Percentiles rank a stretch among this genome's conserved stretches.
These are phyloP conservation scores for Umbelopsis sp. DNA, from an alignment of 192 early-diverging fungal genomes.

Conservation along the genomic window DNA sequence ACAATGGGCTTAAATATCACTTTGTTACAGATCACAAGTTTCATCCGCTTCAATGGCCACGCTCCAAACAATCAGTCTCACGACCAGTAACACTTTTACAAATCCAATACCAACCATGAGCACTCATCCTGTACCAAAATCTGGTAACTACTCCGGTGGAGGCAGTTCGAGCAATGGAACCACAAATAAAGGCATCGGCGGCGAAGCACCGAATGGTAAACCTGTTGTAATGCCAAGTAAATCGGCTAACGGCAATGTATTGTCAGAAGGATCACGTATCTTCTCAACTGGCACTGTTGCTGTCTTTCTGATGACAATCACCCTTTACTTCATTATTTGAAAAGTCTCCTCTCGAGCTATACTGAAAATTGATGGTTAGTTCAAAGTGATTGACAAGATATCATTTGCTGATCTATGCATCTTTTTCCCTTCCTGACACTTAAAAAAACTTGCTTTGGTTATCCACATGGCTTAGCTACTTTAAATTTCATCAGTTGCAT, in stretches of 20 bases:
- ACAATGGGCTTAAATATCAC: too few relatives aligned
- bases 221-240: background rate
- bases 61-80: too few relatives aligned
- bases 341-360: background rate
- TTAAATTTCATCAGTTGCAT: too few relatives aligned
- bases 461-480: too few relatives aligned
- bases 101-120: background rate
- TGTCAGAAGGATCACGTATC: background rate
- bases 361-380: background rate
- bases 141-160: background rate
- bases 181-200: background rate
- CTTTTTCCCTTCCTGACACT: too few relatives aligned
- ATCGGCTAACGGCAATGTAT: background rate
- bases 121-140: background rate
- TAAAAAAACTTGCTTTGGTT: too few relatives aligned
- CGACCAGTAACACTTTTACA: background rate
- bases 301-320: background rate
- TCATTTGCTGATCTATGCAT: background rate
- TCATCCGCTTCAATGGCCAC: too few relatives aligned
- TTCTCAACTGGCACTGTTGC: background rate
- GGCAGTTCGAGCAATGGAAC: background rate
- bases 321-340: background rate
- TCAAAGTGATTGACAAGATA: background rate
- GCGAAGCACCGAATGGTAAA: background rate
- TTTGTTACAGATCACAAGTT: too few relatives aligned